Evolutionary conservation across 2,329 filamentous ascomycete genomes (phyloP), one percentile per base, ranked within the genome.

Genomic region (Nothophoma quercina): DNA sequence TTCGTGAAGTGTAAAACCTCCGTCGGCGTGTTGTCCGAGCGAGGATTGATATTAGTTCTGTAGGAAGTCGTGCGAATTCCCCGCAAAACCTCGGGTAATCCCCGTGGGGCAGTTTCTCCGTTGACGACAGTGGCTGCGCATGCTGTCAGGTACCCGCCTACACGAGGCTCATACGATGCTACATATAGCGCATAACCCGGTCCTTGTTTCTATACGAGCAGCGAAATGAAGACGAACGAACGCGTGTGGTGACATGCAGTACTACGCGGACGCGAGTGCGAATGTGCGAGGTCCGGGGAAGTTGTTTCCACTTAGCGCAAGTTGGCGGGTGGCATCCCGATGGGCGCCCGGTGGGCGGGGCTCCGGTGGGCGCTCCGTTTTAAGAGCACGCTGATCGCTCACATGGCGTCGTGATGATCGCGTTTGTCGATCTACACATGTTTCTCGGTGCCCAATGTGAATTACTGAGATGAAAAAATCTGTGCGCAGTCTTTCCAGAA

Each of bases 31-130:
- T 44, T 25, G 30, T 26, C 41, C 47, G 44, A 46, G 41, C 48
- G 51, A 55, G 48, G 40, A 29, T 55, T 40, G 28, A 40, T 38
- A 54, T 54, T 43, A 25, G 12, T 10, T 16, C n/a, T 47, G 39
- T 43, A 41, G 32, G 15, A 2, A 19, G n/a, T 40, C 25, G 8
- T 18, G 16, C 25, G 3, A 33, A 34, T 52, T 48, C 51, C 52
- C 56, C 51, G 56, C 51, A 51, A 38, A 40, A 25, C n/a, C 19
- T 50, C 49, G 29, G 41, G 23, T 23, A 16, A n/a, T 32, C 29
- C 35, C 49, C 35, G 48, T 40, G 34, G 41, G 48, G 46, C 10
- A n/a, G 16, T 23, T 49, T 26, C 13, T 23, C 18, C 34, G 16
- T 25, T 23, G 29, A 21, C 18, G 30, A 22, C 22, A 23, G 12